Evolutionary conservation across 164 flowering plant species (phyloP), one percentile per base, ranked within the genome.

Genomic region (Magnolia sinica): DNA sequence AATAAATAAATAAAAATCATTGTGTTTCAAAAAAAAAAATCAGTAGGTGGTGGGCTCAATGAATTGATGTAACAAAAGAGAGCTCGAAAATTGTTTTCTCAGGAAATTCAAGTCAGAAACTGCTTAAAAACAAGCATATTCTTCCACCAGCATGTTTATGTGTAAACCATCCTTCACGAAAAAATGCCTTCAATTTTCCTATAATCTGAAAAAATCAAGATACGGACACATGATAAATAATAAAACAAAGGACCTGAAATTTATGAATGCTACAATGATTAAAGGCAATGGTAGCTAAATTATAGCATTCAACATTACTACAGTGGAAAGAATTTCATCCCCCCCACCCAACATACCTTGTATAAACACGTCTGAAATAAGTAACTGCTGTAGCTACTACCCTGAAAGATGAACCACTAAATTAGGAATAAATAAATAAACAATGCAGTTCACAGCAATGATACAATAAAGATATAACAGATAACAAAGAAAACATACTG

Each of bases 351-450:
- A 31, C 76, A 64, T 87, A 96, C 99, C 95, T 94, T 81, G 89
- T 88, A 79, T 92, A 96, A 63, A 90, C 97, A 29, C 97, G 99
- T 82, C 99, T 90, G 92, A 96, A 91, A 78, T 96, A 96, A 81
- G 98, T 82, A 82, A 92, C 86, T 76, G 98, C 98, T 81, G 99
- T 96, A 74, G 99, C 99, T 13, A 94, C 94, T 71, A 96, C 99
- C 91, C 99, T 96, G 94, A 77, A 87, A 84, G 55, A 76, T 76
- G 8, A 63, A 75, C 11, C 74, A 70, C 20, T 27, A 23, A 7
- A 59, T 78, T 45, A 79, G 77, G 70, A 37, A 61, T 72, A 71
- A 69, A 49, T 23, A 37, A 37, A 37, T 37, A 37, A 37, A 37
- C 45, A 37, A 37, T 37, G 45, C 6, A 37, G 45, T 37, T 37